These are phyloP conservation scores for Rhodotorula glutinis DNA, from an alignment of 1,284 basidiomycete species.

Conservation along the genomic window DNA sequence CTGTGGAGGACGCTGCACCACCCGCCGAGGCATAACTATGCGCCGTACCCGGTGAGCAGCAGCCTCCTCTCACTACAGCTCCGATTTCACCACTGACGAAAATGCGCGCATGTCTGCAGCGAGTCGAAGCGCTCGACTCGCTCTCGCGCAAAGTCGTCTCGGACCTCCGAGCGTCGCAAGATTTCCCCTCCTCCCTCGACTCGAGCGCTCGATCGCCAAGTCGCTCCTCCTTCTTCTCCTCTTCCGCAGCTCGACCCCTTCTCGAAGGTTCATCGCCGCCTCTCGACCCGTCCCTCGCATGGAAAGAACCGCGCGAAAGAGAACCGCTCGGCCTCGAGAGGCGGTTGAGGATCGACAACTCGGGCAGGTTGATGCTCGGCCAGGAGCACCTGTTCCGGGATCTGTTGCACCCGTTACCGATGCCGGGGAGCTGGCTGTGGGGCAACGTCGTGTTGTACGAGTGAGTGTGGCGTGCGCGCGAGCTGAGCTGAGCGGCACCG, in stretches of 20 bases:
- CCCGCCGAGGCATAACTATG: slow-evolving; percentile 39
- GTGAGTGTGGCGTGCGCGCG: neutral
- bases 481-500: neutral
- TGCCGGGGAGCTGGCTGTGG: slow-evolving; percentile 40
- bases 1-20: slow-evolving; percentile 38
- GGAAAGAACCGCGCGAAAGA: neutral
- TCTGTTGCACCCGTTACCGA: slow-evolving; percentile 34
- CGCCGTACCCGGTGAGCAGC: slow-evolving; percentile 32
- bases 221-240: neutral
- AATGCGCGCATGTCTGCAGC: slow-evolving; percentile 9
- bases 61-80: neutral
- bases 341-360: slow-evolving; percentile 32
- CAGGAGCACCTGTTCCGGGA: slow-evolving; percentile 39
- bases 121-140: slow-evolving; percentile 36
- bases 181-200: neutral
- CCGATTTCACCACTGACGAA: neutral
- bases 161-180: slow-evolving; percentile 22
- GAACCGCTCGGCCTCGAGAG: slow-evolving; percentile 32
- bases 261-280: neutral
- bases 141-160: slow-evolving; percentile 34
- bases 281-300: no score
- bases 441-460: slow-evolving; percentile 39
- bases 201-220: neutral
- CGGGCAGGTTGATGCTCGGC: slow-evolving; percentile 31
- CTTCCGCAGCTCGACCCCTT: neutral